phyloP scores from a whole-genome alignment of 306 rosid genomes.

The Dalbergia cochinchinensis region DNA sequence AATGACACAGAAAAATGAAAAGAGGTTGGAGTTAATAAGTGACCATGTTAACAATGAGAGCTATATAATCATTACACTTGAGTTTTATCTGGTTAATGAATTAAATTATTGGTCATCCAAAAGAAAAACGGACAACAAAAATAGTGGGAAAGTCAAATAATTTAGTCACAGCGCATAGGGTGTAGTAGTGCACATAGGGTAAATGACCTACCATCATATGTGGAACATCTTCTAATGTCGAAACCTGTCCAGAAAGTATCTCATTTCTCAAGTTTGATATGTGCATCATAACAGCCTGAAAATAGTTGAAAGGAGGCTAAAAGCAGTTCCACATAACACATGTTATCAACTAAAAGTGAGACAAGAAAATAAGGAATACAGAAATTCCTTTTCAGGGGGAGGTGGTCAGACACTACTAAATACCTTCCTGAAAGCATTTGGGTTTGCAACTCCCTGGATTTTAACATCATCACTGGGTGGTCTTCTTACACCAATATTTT shows the following conservation, averaged over 20 bases:
- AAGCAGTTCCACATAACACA: slow-evolving; percentile 14
- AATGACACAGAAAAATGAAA: not conserved
- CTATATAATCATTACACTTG: slow-evolving; percentile 18
- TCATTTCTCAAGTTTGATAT: slow-evolving; percentile 75
- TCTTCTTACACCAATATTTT: slow-evolving; percentile 84
- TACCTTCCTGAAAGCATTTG: slow-evolving; percentile 89
- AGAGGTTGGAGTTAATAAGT: slow-evolving; percentile 3
- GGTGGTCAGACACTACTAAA: not conserved
- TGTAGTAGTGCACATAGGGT: slow-evolving; percentile 2
- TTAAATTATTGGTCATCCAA: slow-evolving; percentile 16
- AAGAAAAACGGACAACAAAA: not conserved
- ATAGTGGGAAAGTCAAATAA: not conserved
- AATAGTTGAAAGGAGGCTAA: slow-evolving; percentile 42
- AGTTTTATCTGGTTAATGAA: slow-evolving; percentile 2
- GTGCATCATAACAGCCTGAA: slow-evolving; percentile 87
- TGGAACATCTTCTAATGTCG: slow-evolving; percentile 64
- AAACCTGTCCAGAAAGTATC: slow-evolving; percentile 62
- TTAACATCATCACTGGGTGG: slow-evolving; percentile 92
- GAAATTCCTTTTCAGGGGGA: not conserved
- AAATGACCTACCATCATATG: slow-evolving; percentile 62
- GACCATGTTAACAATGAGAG: slow-evolving; percentile 25
- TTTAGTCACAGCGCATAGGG: slow-evolving; percentile 5
- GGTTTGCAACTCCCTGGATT: slow-evolving; percentile 86
- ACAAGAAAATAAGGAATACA: slow-evolving; percentile 7
- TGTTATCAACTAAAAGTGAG: not conserved